Evolutionary conservation across 176 grass and related monocot species (phyloP).

Genomic region (Pontederia paniculata): DNA sequence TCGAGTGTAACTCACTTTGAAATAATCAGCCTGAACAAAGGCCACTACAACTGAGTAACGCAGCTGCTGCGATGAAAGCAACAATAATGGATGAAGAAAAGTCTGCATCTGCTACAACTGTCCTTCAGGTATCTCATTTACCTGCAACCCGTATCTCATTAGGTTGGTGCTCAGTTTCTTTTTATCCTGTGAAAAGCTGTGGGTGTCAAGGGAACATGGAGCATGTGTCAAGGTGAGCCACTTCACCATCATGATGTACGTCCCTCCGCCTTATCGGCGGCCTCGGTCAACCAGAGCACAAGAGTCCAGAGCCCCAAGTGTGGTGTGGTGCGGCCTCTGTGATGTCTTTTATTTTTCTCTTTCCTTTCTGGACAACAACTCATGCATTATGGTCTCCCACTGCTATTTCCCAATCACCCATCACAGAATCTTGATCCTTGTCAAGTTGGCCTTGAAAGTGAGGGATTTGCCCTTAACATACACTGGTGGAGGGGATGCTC

Average conservation of each 20-base stretch:
- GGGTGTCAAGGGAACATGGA: constrained; percentile 27
- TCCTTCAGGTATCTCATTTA: constrained; percentile 1
- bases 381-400: constrained; percentile 43
- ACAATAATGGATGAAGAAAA: neutral
- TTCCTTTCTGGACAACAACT: constrained; percentile 50
- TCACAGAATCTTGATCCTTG: neutral
- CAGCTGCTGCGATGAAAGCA: too few species aligned
- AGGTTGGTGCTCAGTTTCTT: constrained; percentile 23
- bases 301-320: too few species aligned
- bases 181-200: constrained; percentile 22
- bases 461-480: neutral
- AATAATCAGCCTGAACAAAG: too few species aligned
- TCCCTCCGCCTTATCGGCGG: too few species aligned
- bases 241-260: constrained; percentile 11
- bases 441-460: neutral
- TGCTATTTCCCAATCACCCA: neutral
- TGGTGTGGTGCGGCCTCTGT: too few species aligned
- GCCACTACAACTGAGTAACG: too few species aligned
- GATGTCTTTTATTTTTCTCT: too few species aligned
- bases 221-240: constrained; percentile 32
- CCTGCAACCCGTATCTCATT: constrained; percentile 5
- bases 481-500: too few species aligned
- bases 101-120: neutral
- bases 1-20: too few species aligned
- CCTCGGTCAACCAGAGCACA: too few species aligned